These are phyloP conservation scores for Candida bentonensis DNA, from an alignment of 805 yeast genomes.

Conservation along the genomic window DNA sequence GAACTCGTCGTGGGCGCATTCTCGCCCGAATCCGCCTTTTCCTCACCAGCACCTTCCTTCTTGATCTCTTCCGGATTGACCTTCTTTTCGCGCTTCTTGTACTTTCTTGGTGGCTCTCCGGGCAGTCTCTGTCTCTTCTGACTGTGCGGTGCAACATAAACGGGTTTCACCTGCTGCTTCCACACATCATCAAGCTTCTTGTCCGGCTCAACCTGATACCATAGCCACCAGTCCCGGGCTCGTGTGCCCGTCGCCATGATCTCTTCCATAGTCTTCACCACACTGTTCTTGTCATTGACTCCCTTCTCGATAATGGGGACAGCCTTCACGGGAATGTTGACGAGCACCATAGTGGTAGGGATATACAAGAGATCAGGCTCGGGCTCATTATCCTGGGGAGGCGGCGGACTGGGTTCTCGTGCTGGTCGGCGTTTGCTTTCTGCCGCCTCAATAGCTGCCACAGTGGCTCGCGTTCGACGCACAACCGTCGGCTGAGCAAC, in stretches of 20 bases:
- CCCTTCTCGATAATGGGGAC: constrained; percentile 54
- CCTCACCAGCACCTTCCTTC: too few species aligned
- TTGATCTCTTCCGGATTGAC: too few species aligned
- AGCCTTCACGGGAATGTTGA: constrained; percentile 50
- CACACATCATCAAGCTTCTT: constrained; percentile 1
- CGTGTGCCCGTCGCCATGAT: constrained; percentile 48
- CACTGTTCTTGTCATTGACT: constrained; percentile 42
- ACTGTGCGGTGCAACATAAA: not conserved
- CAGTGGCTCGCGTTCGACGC: not conserved
- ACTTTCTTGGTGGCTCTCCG: not conserved
- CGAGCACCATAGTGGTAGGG: constrained; percentile 51
- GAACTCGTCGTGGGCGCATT: too few species aligned
- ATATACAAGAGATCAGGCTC: constrained; percentile 25
- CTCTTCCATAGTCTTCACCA: constrained; percentile 44
- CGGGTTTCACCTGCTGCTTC: constrained; percentile 1
- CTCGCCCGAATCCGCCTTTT: too few species aligned
- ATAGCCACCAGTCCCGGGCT: constrained; percentile 47
- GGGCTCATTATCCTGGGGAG: constrained; percentile 4
- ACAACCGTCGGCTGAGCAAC: constrained; percentile 3
- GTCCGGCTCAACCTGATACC: constrained; percentile 53
- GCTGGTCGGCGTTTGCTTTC: not conserved
- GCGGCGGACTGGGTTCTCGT: not conserved
- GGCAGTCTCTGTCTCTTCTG: not conserved
- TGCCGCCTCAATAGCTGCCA: constrained; percentile 3
- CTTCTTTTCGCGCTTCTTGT: not conserved